Conservation (phyloP, 2,329 filamentous ascomycete species). For the Parascedosporium putredinis region DNA sequence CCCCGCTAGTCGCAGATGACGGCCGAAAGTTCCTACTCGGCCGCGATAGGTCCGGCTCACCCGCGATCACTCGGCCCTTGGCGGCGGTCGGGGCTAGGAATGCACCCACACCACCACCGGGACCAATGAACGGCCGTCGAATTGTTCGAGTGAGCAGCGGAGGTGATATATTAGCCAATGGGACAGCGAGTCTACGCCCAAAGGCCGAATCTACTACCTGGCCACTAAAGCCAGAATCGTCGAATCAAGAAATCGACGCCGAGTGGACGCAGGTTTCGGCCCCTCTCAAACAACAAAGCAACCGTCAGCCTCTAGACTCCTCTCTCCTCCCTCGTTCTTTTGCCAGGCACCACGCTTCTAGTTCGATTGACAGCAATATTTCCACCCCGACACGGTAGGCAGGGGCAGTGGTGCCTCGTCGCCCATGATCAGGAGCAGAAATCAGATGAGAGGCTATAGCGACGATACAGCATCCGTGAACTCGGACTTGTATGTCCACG, state of each 20-base stretch:
- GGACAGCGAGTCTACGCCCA: not conserved
- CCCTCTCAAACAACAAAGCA: not conserved
- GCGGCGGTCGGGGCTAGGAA: conserved; percentile 13
- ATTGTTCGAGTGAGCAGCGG: not conserved
- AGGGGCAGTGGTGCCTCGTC: not conserved
- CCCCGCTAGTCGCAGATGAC: conserved; percentile 1
- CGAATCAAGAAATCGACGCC: not conserved
- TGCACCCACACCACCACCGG: conserved; percentile 14
- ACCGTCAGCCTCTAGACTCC: not conserved
- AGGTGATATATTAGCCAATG: not conserved
- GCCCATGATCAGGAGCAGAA: not conserved
- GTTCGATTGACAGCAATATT: not conserved
- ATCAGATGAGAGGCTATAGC: not conserved
- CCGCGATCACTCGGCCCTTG: not conserved
- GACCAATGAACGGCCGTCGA: conserved; percentile 10
- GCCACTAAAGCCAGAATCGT: not conserved
- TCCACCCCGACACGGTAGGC: not conserved
- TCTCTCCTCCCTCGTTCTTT: conserved; percentile 1
- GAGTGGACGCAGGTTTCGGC: not conserved
- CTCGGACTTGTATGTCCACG: not conserved
- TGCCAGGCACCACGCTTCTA: not conserved
- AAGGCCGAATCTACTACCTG: not conserved
- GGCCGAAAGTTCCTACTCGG: conserved; percentile 10
- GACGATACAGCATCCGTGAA: not conserved
- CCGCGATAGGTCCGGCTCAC: conserved; percentile 8